Evolutionary conservation across 192 early-diverging fungal species (phyloP), one percentile per base, ranked within the genome.

Genomic region (Podila epicladia): DNA sequence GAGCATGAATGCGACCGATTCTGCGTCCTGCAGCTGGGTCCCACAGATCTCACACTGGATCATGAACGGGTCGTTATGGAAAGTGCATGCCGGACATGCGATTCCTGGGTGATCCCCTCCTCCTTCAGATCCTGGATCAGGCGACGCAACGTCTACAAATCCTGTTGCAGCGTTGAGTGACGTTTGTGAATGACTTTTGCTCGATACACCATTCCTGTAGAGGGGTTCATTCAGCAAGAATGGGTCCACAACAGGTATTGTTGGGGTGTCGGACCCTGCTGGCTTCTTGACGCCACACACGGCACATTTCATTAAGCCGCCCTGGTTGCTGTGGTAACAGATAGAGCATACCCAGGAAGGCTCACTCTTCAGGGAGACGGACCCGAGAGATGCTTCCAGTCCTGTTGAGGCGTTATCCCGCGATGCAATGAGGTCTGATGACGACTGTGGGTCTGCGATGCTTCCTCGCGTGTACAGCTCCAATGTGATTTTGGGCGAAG

Each of bases 1-100:
- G 28, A 80, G 65, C 74, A 71, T 59, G 22, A 65, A 77, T n/a
- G 64, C 72, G 19, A 64, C 67, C 33, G 67, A 64, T 35, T 77
- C 45, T 58, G 58, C 35, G 19, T 73, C 63, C 58, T 79, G 75
- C 61, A 98, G 87, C 68, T 92, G 79, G 5, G 89, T 82, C 24
- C 90, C 92, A 82, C 97, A 98, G 71, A 97, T 92, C 67, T 98
- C 95, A 78, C 97, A 98, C 17, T 83, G 83, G 9, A 83, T 75
- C 90, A 95, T 91, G 68, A 90, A 92, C 3, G 88, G 80, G 76
- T 96, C 94, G 75, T 98, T 98, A 51, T 94, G 84, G 73, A 97
- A 98, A 22, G 97, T 98, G 72, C 97, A 98, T 2, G 82, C 79
- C 8, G 90, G 87, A 72, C 97, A 98, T 9, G 84, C 69, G 48